Evolutionary conservation across 805 yeast species (phyloP).

Genomic region (Kazachstania kunashirensis): DNA sequence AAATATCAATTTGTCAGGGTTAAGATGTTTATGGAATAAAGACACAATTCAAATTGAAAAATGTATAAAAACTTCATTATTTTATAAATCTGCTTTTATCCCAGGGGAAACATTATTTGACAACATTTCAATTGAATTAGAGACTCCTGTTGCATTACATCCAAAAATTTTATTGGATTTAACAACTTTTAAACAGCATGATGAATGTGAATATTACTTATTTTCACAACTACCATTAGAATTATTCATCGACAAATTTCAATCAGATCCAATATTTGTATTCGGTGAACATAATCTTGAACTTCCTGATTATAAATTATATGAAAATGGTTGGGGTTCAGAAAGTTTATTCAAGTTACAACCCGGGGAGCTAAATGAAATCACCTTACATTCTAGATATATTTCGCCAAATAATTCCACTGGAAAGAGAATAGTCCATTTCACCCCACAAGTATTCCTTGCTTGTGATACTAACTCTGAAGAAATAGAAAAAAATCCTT

Average conservation of each 20-base stretch:
- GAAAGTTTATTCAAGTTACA: slow-evolving; percentile 33
- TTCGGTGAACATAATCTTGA: slow-evolving; percentile 54
- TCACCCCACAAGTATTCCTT: slow-evolving; percentile 39
- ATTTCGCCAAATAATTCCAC: slow-evolving; percentile 29
- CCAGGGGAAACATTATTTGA: neutral
- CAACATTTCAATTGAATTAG: slow-evolving; percentile 8
- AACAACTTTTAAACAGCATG: slow-evolving; percentile 1
- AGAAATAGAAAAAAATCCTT: slow-evolving; percentile 28
- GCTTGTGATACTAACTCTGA: slow-evolving; percentile 36
- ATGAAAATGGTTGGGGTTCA: slow-evolving; percentile 36
- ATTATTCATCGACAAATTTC: slow-evolving; percentile 47
- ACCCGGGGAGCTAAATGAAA: slow-evolving; percentile 20
- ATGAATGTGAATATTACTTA: slow-evolving; percentile 36
- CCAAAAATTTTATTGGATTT: slow-evolving; percentile 26
- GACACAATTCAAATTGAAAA: slow-evolving; percentile 11
- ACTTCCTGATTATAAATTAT: slow-evolving; percentile 39
- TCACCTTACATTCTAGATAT: slow-evolving; percentile 46
- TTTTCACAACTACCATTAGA: slow-evolving; percentile 36
- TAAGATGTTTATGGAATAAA: slow-evolving; percentile 23
- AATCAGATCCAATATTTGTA: slow-evolving; percentile 35
- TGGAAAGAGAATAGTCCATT: slow-evolving; percentile 15
- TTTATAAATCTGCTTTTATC: slow-evolving; percentile 10
- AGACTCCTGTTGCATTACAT: slow-evolving; percentile 32
- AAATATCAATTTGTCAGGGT: slow-evolving; percentile 21
- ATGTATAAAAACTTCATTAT: slow-evolving; percentile 24